Evolutionary conservation across 768 basidiomycete genomes (phyloP), one percentile per base, ranked within the genome.

Genomic region (Coprinopsis sp.): DNA sequence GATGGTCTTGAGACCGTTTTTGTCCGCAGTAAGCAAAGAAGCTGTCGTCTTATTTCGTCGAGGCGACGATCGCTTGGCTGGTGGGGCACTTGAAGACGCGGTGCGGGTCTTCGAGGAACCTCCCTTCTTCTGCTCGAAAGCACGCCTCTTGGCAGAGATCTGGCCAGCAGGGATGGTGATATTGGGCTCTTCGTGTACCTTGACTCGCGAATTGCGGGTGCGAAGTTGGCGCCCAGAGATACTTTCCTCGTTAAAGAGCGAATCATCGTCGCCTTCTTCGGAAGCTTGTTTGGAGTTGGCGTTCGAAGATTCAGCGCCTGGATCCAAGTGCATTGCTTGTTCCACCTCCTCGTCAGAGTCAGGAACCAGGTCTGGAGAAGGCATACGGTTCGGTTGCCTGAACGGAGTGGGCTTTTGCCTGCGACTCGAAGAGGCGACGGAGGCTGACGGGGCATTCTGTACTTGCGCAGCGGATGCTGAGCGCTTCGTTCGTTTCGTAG

Each of bases 1-100:
- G 47, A 79, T 61, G 4, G 70, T 75, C 52, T 73, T 76, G 24
- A 80, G 54, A 10, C 59, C 53, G 25, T 81, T 80, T 55, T 78
- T 82, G 6, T 72, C 62, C 16, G 67, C 70, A 5, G 74, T 79
- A 44, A 83, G 64, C 11, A 82, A 60, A 13, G 82, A 82, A 47
- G 74, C 79, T 6, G 22, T 29, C 24, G 65, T 69, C 37, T 62
- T 71, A 46, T 65, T 72, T 38, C 73, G 73, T 23, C 75, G 74
- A 21, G 76, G 75, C n/a, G 76, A 78, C 29, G 78, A 70, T 23
- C 57, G 45, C n/a, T 37, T 58, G 58, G 21, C 46, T 59, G 33
- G 37, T 37, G 24, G 52, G 43, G 31, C 47, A 37, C 14, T 22
- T 21, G 19, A 50, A 33, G 31, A 40, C 23, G 23, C 46, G 46